Evolutionary conservation across 2,329 filamentous ascomycete genomes (phyloP), one percentile per base, ranked within the genome.

Genomic region (Aspergillus aculeatinus): DNA sequence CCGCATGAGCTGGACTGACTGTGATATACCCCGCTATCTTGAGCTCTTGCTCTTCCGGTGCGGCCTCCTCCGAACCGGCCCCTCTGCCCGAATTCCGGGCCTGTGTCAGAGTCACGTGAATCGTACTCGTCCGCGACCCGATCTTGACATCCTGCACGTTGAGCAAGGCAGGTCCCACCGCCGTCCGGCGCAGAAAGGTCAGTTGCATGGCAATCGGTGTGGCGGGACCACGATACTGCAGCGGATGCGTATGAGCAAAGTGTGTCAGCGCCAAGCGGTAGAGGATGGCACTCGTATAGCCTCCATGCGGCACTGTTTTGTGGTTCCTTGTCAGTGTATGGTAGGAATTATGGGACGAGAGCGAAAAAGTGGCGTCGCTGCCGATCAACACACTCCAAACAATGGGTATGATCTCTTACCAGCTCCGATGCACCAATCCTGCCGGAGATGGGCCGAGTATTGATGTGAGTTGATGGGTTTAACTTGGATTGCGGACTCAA

Each of bases 11-110:
- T 63, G 90, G 87, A 23, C 82, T 82, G 63, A 90, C 83, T 6
- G 87, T 90, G 62, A 88, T 80, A 71, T 89, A 89, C 14, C 81
- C 84, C 42, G 87, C 80, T 23, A 89, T 82, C 70, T 87, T 87
- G 65, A 86, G 82, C 55, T 86, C 83, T 11, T 79, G 55, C 29
- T 65, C 62, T 56, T 62, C 65, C 74, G 44, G 78, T 75, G 67
- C 62, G 16, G 31, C 58, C 23, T 72, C 25, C 63, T 29, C 27
- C 27, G 7, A 11, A 64, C 63, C 12, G n/a, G 76, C 42, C 55
- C 33, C 63, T 62, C 52, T 70, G 48, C 23, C 33, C 27, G 10
- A 29, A 19, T 72, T 68, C 6, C 74, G 70, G 12, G 61, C 49
- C 49, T 80, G 78, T 5, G 72, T 70, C 1, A 90, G 81, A 14